These are phyloP conservation scores for Magnolia officinalis DNA, from an alignment of 164 flowering plant species.

Conservation along the genomic window DNA sequence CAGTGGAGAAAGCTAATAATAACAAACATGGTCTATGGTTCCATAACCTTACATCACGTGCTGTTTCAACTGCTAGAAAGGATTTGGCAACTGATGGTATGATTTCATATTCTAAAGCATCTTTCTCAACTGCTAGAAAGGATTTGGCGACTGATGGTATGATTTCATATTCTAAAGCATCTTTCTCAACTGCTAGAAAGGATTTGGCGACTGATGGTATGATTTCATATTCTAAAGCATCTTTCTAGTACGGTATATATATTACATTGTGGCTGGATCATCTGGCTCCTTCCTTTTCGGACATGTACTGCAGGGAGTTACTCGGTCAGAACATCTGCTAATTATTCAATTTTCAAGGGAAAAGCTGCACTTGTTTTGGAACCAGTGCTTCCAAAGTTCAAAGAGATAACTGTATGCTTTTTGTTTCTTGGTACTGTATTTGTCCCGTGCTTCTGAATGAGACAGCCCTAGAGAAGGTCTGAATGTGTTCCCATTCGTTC, in stretches of 20 bases:
- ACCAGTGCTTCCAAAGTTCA: conserved; percentile 63
- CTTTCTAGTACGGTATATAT: background rate
- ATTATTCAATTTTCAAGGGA: conserved; percentile 69
- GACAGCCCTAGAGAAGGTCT: background rate
- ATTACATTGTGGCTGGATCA: background rate
- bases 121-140: conserved; percentile 23
- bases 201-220: conserved; percentile 24
- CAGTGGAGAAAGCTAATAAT: background rate
- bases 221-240: background rate
- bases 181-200: conserved; percentile 31
- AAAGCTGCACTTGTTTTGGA: conserved; percentile 65
- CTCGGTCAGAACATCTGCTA: conserved; percentile 34
- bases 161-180: background rate
- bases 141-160: conserved; percentile 24
- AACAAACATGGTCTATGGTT: conserved; percentile 14
- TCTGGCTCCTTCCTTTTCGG: background rate
- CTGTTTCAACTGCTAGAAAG: conserved; percentile 32
- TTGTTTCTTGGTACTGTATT: background rate
- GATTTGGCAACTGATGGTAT: conserved; percentile 24
- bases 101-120: background rate
- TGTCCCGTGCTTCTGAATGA: background rate
- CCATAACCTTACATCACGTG: conserved; percentile 16
- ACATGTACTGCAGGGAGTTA: conserved; percentile 17
- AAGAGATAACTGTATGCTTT: conserved; percentile 45
- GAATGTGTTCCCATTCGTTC: conserved; percentile 1